Conservation (phyloP, 208 protist genomes). For the Trypanosoma brucei region DNA sequence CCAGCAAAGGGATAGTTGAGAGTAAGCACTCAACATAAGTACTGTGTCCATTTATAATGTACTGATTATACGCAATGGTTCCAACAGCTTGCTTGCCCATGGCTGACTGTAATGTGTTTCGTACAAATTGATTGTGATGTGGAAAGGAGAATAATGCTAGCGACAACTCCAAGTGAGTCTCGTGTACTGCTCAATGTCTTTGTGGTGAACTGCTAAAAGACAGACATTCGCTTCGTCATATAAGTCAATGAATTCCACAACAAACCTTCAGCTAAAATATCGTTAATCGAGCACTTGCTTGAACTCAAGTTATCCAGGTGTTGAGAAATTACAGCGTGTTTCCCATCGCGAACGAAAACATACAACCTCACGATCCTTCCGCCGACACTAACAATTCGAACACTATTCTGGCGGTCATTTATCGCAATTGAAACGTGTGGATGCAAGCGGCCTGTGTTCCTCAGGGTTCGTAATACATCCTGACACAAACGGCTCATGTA, state of each 20-base stretch:
- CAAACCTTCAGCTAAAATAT: conserved; percentile 90
- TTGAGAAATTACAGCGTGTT: conserved; percentile 43
- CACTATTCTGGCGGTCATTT: conserved; percentile 68
- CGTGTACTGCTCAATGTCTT: conserved; percentile 78
- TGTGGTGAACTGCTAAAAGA: conserved; percentile 93
- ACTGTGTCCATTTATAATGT: conserved; percentile 97
- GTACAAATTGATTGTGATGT: conserved; percentile 99
- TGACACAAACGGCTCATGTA: conserved; percentile 72
- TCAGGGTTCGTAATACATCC: conserved; percentile 56
- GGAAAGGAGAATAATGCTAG: conserved; percentile 98
- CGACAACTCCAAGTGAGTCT: conserved; percentile 89
- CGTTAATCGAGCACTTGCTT: conserved; percentile 66
- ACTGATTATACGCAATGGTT: conserved; percentile 93
- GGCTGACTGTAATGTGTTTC: conserved; percentile 99
- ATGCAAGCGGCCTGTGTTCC: conserved; percentile 71
- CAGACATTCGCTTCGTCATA: conserved; percentile 98
- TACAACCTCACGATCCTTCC: conserved; percentile 77
- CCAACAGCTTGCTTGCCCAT: conserved; percentile 99
- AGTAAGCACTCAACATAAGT: conserved; percentile 97
- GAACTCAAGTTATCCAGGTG: conserved; percentile 62
- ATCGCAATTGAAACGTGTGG: conserved; percentile 82
- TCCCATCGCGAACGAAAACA: conserved; percentile 62
- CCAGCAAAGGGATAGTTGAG: conserved; percentile 96
- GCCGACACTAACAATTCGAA: conserved; percentile 83
- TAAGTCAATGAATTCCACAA: conserved; percentile 99